These are phyloP conservation scores for Turritis glabra DNA, from an alignment of 345 rosid species.

Conservation along the genomic window DNA sequence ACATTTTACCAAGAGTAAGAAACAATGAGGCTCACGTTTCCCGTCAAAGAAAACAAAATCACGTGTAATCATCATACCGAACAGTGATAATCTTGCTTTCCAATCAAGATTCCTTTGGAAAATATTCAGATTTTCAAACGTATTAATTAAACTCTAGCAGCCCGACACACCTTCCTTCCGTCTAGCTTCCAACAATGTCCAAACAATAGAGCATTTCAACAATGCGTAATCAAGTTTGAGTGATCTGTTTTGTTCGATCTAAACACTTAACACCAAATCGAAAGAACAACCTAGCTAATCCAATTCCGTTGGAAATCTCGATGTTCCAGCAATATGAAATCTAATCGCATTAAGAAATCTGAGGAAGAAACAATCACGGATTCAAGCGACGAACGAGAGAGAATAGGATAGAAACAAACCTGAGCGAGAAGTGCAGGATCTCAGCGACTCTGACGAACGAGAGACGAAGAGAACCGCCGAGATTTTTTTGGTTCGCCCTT, in stretches of 20 bases:
- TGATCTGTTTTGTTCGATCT: too few species aligned
- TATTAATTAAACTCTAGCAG: too few species aligned
- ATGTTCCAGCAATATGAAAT: slow-evolving; percentile 1
- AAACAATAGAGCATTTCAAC: too few species aligned
- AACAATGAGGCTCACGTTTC: not conserved
- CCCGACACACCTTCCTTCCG: too few species aligned
- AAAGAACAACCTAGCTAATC: not conserved
- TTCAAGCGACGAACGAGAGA: not conserved
- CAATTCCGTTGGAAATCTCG: slow-evolving; percentile 18
- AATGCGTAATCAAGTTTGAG: too few species aligned
- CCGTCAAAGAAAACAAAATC: too few species aligned
- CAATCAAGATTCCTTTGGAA: too few species aligned
- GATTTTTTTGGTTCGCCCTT: not conserved
- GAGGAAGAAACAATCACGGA: not conserved
- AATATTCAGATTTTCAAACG: too few species aligned
- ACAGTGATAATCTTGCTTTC: too few species aligned
- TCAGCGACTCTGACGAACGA: slow-evolving; percentile 20
- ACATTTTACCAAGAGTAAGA: not conserved
- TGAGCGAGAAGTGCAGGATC: slow-evolving; percentile 12
- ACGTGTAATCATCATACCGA: too few species aligned
- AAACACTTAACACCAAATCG: not conserved
- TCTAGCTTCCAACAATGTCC: too few species aligned
- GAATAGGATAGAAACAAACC: slow-evolving; percentile 19
- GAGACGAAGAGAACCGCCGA: slow-evolving; percentile 19
- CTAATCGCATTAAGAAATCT: not conserved